A percentile compares a stretch with the other conserved stretches of the same genome.
These are phyloP conservation scores for Fusarium albidum DNA, from an alignment of 2,329 filamentous ascomycete species.

Conservation along the genomic window DNA sequence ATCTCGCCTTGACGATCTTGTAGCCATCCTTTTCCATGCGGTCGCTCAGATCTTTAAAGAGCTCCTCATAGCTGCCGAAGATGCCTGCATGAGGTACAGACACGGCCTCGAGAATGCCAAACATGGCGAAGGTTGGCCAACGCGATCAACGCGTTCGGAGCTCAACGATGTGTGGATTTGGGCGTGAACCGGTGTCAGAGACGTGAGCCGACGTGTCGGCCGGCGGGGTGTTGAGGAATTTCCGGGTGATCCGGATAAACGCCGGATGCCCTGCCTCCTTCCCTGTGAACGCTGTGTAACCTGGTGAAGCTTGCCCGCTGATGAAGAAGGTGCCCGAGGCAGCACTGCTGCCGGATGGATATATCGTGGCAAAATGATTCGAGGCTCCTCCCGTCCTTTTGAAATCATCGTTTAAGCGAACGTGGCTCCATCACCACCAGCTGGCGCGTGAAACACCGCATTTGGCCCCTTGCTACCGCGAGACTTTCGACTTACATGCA, in stretches of 20 bases:
- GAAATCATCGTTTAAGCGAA: no score
- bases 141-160: slow-evolving; percentile 39
- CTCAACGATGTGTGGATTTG: slow-evolving; percentile 42
- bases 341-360: no score
- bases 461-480: no score
- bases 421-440: no score
- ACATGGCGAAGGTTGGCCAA: slow-evolving; percentile 46
- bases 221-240: slow-evolving; percentile 36
- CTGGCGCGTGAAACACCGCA: no score
- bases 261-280: slow-evolving; percentile 17
- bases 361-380: no score
- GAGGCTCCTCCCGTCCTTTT: no score
- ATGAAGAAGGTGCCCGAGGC: no score
- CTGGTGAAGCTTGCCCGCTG: background rate
- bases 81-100: slow-evolving; percentile 47
- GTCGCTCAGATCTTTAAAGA: slow-evolving; percentile 50
- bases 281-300: background rate
- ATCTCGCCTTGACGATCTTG: slow-evolving; percentile 56
- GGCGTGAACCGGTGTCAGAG: slow-evolving; percentile 42
- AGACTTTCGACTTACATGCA: no score
- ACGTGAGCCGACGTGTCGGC: slow-evolving; percentile 31
- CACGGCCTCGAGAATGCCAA: slow-evolving; percentile 53
- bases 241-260: slow-evolving; percentile 35
- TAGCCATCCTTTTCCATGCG: slow-evolving; percentile 55
- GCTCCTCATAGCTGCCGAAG: slow-evolving; percentile 52